Evolutionary conservation across 352 stramenopile genomes (phyloP), one percentile per base, ranked within the genome.

Genomic region (Pythium coloratum): DNA sequence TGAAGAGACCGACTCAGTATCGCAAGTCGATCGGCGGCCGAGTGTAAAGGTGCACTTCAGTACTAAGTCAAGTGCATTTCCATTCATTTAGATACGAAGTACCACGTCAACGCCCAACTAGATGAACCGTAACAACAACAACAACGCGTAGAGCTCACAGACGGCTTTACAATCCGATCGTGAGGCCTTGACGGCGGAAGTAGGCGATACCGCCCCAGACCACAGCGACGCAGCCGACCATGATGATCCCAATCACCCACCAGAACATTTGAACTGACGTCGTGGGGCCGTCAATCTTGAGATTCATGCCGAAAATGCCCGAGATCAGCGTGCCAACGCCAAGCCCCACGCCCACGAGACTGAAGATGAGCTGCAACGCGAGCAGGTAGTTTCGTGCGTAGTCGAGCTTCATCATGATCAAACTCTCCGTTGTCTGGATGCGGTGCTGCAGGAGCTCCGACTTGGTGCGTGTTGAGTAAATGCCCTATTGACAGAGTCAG

Each of bases 371-470:
- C 32, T 85, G 73, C 6, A 85, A 55, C 14, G 72, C 72, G 26
- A 85, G 72, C 28, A 85, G 65, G 38, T 82, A 85, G 60, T 85
- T 85, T 61, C 77, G 75, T 42, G 72, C 70, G 49, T 81, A 82
- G 57, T 85, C 77, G 20, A 85, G 57, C 49, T 82, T 82, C 72
- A 85, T 81, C 47, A 64, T 81, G n/a, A 81, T 69, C 9, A 81
- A 61, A 44, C 62, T 74, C 56, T 81, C 74, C 0, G 74, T 66
- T 1, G 65, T 76, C 50, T 77, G 70, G 55, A 81, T 72, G 26
- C 73, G 73, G 54, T 76, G 70, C 47, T 70, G 57, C 6, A 81
- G 66, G 30, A 81, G 64, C 32, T 73, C 67, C 1, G 71, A 65
- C 36, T 75, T 73, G 46, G 74, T 76, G 42, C 71, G 67, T 0